Evolutionary conservation across 148 eudicot genomes (phyloP).

Genomic region (Cornus florida): DNA sequence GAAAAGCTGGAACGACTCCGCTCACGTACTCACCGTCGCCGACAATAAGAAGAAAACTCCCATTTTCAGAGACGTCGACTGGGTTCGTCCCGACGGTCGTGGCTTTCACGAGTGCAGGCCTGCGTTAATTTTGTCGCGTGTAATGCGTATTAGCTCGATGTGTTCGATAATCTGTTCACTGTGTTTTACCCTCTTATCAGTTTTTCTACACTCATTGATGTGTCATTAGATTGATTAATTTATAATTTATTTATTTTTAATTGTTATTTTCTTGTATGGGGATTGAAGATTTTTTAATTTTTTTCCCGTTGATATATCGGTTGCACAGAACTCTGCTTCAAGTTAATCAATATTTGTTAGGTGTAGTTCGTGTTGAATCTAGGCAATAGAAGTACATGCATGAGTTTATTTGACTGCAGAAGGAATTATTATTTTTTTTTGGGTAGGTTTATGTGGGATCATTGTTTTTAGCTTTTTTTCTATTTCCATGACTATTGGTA

Average conservation of each 20-base stretch:
- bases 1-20: constrained; percentile 45
- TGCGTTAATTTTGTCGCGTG: constrained; percentile 5
- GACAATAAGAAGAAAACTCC: constrained; percentile 44
- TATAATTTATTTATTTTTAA: not conserved
- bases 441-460: not conserved
- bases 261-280: too few relatives aligned
- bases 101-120: constrained; percentile 85
- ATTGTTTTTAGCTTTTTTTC: not conserved
- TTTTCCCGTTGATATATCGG: not conserved
- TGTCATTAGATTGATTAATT: not conserved
- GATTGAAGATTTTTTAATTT: not conserved
- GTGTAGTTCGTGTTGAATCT: not conserved
- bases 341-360: not conserved
- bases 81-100: constrained; percentile 84
- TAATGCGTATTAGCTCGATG: not conserved
- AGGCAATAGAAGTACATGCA: not conserved
- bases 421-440: too few relatives aligned
- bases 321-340: not conserved
- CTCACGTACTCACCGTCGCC: constrained; percentile 73
- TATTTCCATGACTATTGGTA: not conserved
- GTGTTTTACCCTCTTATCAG: not conserved
- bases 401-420: not conserved
- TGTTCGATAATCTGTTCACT: not conserved
- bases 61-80: constrained; percentile 45
- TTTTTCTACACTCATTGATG: not conserved